phyloP scores from a whole-genome alignment of 495 filamentous ascomycete species.

The Sordaria brevicollis region DNA sequence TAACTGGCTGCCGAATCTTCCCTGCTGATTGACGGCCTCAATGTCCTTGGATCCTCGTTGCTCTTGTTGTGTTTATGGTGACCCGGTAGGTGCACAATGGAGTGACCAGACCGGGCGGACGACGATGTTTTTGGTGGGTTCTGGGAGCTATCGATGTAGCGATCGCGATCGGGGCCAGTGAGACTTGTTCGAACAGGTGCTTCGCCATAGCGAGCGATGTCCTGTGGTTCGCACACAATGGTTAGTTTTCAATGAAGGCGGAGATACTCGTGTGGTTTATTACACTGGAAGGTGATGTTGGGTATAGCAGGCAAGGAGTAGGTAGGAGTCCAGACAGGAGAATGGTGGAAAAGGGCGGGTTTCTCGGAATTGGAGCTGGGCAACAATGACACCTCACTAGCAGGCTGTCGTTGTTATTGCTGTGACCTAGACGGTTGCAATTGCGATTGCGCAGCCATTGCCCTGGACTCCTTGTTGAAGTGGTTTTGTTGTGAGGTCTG shows the following conservation, averaged over 20 bases:
- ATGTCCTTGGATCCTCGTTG: conserved; percentile 59
- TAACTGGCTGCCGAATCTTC: conserved; percentile 55
- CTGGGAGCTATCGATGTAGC: conserved; percentile 36
- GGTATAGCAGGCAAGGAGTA: neutral
- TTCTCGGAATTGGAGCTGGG: neutral
- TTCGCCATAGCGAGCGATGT: conserved; percentile 72
- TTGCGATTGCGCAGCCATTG: neutral
- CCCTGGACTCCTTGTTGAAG: neutral
- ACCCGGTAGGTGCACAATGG: conserved; percentile 46
- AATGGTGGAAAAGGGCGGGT: neutral
- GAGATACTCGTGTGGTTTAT: neutral
- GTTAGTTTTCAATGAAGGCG: conserved; percentile 1
- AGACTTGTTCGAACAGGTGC: conserved; percentile 69
- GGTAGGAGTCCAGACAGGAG: neutral
- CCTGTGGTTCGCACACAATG: conserved; percentile 32
- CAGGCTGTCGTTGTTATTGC: neutral
- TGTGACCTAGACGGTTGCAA: no score
- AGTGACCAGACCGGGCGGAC: conserved; percentile 41
- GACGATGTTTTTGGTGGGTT: conserved; percentile 40
- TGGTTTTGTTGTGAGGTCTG: neutral
- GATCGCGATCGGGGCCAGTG: conserved; percentile 58
- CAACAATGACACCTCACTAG: neutral
- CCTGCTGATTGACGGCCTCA: conserved; percentile 54
- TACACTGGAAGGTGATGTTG: neutral
- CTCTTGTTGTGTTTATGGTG: conserved; percentile 64